Evolutionary conservation across 257 asterid genomes (phyloP), one percentile per base, ranked within the genome.

Genomic region (Capsicum baccatum): DNA sequence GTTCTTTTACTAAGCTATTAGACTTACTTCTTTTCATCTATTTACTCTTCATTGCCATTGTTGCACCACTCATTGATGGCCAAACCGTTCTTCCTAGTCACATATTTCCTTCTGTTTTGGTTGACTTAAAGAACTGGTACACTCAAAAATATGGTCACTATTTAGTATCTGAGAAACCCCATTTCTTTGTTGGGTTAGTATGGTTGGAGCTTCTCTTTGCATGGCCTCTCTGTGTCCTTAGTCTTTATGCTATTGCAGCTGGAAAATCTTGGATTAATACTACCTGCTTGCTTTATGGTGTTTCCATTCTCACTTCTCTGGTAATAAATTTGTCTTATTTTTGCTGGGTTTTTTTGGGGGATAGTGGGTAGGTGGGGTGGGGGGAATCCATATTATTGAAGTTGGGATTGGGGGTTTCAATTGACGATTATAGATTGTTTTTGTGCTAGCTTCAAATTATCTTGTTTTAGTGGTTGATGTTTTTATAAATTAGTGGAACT

Each of bases 231-330:
- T 90, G 97, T 58, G 35, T 95, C 21, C 87, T 92, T 21, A 87
- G 84, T 70, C 85, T 91, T 54, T 94, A 94, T 78, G 97, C 89
- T n/a, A 92, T 96, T 79, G 91, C 83, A n/a, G 88, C 93, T 35
- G 91, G 93, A 8, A 96, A 91, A 81, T 86, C 98, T 39, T 97
- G 99, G 99, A 62, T 91, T 81, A 87, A 85, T 91, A 92, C 97
- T 86, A 87, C 97, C 86, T 95, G 96, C 88, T 91, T 95, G 97
- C 79, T 95, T 33, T 95, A 90, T 88, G 99, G 99, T 60, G 92
- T 83, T 74, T 93, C 97, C 83, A 56, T 91, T 86, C 78, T 92
- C 66, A 90, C 96, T 74, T 39, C 92, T 69, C 88, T 94, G 98
- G 99, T 97, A 81, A 66, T 73, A n/a, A 6, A 16, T 64, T 83